Evolutionary conservation across 441 rosid species (phyloP), one percentile per base, ranked within the genome.

Genomic region (Arabidopsis lyrata): DNA sequence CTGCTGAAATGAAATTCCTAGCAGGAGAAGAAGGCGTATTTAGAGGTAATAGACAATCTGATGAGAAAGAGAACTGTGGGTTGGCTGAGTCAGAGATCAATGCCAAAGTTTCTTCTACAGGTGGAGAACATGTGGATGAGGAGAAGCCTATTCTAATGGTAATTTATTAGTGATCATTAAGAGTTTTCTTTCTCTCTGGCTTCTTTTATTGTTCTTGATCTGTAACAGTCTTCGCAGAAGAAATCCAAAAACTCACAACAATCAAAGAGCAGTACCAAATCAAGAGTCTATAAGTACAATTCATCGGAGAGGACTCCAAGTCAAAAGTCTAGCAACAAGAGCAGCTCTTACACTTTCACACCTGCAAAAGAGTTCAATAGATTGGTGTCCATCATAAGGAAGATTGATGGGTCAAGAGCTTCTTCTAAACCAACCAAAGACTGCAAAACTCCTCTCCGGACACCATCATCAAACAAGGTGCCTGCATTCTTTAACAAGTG

Each of bases 401-500:
- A 85, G 79, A 81, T 84, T 32, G 97, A 87, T 71, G 75, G 83
- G 66, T 83, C 91, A 53, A 86, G 86, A 79, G 70, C 58, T 68
- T 68, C 65, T 77, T 80, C 85, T 42, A 85, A 83, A 42, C 78
- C 80, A 77, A 58, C 79, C 18, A 90, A 80, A 76, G 90, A 86
- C 14, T 83, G 81, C 82, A 72, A 85, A 55, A 88, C 88, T 68
- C 97, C 90, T 66, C 77, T 77, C 34, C 87, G 77, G 75, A 90
- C 92, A 81, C 95, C 92, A 70, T 88, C 92, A 70, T 88, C 93
- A 12, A 79, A 75, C 50, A 68, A 14, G 86, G 95, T 88, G 66
- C 62, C 22, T 22, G 57, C 63, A 39, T 20, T 67, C 47, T 18
- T 39, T 49, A 72, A 41, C 52, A 24, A 36, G n/a, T 54, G 31